Evolutionary conservation across 495 filamentous ascomycete species (phyloP), one percentile per base, ranked within the genome.

Genomic region (Tuber borchii): DNA sequence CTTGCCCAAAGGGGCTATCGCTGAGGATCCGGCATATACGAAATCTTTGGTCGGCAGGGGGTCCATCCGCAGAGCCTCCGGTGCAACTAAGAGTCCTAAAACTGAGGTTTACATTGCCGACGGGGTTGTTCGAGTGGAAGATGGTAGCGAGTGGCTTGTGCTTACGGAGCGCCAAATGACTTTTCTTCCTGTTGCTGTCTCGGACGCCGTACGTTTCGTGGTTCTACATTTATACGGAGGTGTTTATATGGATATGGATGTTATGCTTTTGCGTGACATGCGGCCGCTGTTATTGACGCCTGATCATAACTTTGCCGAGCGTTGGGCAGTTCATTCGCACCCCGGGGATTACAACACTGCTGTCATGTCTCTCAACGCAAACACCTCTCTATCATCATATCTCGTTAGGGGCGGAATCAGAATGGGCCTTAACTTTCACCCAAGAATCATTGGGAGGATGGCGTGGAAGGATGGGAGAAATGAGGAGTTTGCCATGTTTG

Each of bases 351-450:
- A 88, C 83, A 89, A 89, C 81, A 89, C 88, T 1, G 88, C 88
- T 20, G 85, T 89, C 76, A 87, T 89, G 82, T 87, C 88, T 20
- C 83, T 89, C 22, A 85, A 85, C 19, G 87, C 88, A 31, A 89
- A 89, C 72, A 88, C 86, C 0, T 87, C 86, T 1, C 82, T 89
- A 6, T 88, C 87, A 2, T 86, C 87, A 0, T 89, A 89, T 73
- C 84, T 89, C 0, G 83, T 89, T 22, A 85, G 87, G 51, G 88
- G 88, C 37, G 88, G 87, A 16, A 86, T 89, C 22, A 84, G 88
- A 40, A 89, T 89, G 88, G 88, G 88, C 1, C 82, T 89, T 69
- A 89, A 89, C 73, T 89, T 88, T 81, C 88, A 89, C 75, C 88
- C 88, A 0, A 81, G 86, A 10, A 86, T 88, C 4, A 83, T 89